Evolutionary conservation across 1,284 basidiomycete species (phyloP), one percentile per base, ranked within the genome.

Genomic region (Leucoagaricus sp.): DNA sequence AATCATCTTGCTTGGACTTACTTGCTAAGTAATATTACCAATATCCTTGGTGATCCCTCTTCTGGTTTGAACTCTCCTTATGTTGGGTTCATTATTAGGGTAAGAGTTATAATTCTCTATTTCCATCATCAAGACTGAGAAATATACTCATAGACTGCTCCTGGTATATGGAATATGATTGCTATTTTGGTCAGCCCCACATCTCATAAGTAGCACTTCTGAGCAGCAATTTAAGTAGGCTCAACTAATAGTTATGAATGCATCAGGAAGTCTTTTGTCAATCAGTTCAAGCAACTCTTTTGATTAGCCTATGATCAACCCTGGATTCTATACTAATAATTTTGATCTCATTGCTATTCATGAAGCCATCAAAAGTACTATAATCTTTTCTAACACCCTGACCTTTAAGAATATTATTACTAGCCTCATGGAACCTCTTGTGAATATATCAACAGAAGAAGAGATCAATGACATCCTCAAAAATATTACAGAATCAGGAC

Each of bases 281-380:
- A 60, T 76, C 8, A 61, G 59, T 25, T 66, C 67, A 9, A 63
- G 65, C 6, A 60, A 71, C 56, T 70, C 72, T 0, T 74, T 75
- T 58, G 65, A 60, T n/a, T 25, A 58, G 8, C 76, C 75, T 0
- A 33, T 71, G 15, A 73, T 78, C 48, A 63, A 76, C 58, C 69
- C 71, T 0, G 65, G 53, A 6, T 63, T 74, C 42, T 51, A 59
- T 15, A 53, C 42, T 3, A 34, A 50, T n/a, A 38, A 34, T 10
- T 55, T 58, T 26, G 62, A 64, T 47, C 28, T 57, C n/a, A 38
- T 58, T 19, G 50, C 59, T 2, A 49, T 64, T 40, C 56, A 57
- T n/a, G 42, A 64, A 26, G 59, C 60, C 6, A 49, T 64, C 10
- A 69, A 69, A 45, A 60, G 61, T 5, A 62, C 64, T 0, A 53